phyloP scores from a whole-genome alignment of 2,329 filamentous ascomycete species.

The Pyrenophora tritici-repentis region DNA sequence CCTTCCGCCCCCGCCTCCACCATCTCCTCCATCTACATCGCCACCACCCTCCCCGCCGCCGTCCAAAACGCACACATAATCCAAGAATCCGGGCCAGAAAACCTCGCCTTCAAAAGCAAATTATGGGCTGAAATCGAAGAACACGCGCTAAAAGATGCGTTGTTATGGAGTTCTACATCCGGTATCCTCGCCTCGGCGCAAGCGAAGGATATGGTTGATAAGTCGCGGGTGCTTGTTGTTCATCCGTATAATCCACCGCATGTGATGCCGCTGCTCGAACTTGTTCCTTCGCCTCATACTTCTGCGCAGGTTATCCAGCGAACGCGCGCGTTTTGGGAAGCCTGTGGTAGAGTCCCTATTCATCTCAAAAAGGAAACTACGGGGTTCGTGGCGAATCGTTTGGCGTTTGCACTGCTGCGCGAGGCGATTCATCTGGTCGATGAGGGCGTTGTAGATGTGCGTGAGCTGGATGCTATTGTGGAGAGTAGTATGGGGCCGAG shows the following conservation, averaged over 20 bases:
- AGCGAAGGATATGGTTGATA: slow-evolving; percentile 49
- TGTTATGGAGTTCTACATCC: slow-evolving; percentile 64
- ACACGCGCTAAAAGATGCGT: slow-evolving; percentile 50
- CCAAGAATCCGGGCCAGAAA: slow-evolving; percentile 65
- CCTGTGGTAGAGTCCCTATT: slow-evolving; percentile 53
- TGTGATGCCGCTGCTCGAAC: slow-evolving; percentile 64
- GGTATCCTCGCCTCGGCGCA: slow-evolving; percentile 62
- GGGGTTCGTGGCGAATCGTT: slow-evolving; percentile 63
- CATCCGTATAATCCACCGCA: slow-evolving; percentile 68
- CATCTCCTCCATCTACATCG: slow-evolving; percentile 44
- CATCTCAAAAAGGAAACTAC: slow-evolving; percentile 57
- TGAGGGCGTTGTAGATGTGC: slow-evolving; percentile 56
- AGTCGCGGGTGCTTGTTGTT: slow-evolving; percentile 58
- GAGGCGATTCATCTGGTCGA: slow-evolving; percentile 62
- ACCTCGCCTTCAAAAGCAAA: slow-evolving; percentile 55
- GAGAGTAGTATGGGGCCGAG: slow-evolving; percentile 35
- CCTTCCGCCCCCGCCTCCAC: slow-evolving; percentile 12
- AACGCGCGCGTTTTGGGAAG: slow-evolving; percentile 55
- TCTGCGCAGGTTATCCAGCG: slow-evolving; percentile 43
- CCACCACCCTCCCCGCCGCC: slow-evolving; percentile 47
- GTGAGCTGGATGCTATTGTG: slow-evolving; percentile 59
- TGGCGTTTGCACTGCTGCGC: slow-evolving; percentile 61
- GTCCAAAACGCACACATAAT: slow-evolving; percentile 57
- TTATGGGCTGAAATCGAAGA: slow-evolving; percentile 59
- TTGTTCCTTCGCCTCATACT: slow-evolving; percentile 58